Conservation (phyloP, 2,329 filamentous ascomycete species). For the Lachnellula arida region DNA sequence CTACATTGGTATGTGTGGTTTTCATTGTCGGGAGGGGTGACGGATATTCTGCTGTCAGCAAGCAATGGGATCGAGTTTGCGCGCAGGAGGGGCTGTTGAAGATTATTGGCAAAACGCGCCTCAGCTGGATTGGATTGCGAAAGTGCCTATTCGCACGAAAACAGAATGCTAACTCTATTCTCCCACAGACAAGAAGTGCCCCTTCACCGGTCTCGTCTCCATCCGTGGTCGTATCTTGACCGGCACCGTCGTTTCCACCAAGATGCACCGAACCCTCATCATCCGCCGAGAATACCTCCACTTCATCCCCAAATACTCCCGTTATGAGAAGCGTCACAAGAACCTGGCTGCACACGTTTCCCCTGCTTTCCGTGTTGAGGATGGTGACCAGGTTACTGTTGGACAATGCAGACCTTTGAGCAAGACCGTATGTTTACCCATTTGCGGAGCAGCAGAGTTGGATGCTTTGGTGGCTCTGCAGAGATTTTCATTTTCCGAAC, state of each 20-base stretch:
- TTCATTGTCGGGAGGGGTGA: neutral
- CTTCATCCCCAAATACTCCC: constrained; percentile 98
- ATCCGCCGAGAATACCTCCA: constrained; percentile 99
- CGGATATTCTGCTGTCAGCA: neutral
- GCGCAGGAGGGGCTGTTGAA: neutral
- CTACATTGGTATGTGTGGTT: constrained; percentile 85
- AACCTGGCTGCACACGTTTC: constrained; percentile 99
- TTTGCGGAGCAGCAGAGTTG: neutral
- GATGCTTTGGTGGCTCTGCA: no score
- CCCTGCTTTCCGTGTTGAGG: constrained; percentile 99
- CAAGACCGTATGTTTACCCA: constrained; percentile 83
- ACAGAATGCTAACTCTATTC: constrained; percentile 19
- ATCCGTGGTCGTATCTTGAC: constrained; percentile 99
- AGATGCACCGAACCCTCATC: constrained; percentile 99
- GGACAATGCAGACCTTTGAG: constrained; percentile 98
- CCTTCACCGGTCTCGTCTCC: constrained; percentile 97
- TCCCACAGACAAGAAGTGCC: constrained; percentile 96
- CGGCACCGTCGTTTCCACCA: constrained; percentile 98
- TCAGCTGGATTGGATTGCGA: neutral
- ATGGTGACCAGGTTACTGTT: constrained; percentile 98
- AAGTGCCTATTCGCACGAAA: neutral
- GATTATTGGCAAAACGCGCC: neutral
- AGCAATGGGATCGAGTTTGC: neutral
- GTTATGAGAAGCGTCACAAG: constrained; percentile 99
- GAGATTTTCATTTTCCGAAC: neutral